Evolutionary conservation across 257 asterid species (phyloP), one percentile per base, ranked within the genome.

Genomic region (Forsythia suspensa): DNA sequence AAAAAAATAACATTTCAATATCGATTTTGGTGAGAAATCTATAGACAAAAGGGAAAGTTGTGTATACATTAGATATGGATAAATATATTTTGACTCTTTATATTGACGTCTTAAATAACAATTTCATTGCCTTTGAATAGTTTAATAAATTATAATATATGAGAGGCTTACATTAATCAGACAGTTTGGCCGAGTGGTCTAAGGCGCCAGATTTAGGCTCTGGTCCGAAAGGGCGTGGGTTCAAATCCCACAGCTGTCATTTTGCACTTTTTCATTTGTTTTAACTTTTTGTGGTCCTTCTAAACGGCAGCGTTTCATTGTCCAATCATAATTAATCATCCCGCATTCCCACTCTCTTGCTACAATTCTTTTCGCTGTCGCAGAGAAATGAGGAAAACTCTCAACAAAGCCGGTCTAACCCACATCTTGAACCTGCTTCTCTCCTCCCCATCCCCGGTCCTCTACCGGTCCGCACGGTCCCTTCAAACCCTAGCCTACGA

Each of bases 171-270:
- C 34, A 29, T 29, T 1, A 20, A 61, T 0, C 0, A 1, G 95
- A 91, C 97, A 89, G 97, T 93, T 95, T 95, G 98, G 98, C 97
- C 98, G 99, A 93, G 98, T 95, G 98, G 97, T 93, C 97, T 95
- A 95, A 95, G 99, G 97, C 97, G 99, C 98, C 97, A 90, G 96
- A 94, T 94, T 94, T 95, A 93, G 96, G 98, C 98, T 93, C 94
- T 91, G 96, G 96, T 89, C 97, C 94, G 97, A 86, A 93, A 95
- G 97, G 98, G 98, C 97, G 97, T 93, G 98, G 96, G 93, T 95
- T 93, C 96, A 93, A 95, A 95, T 93, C 98, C 97, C 97, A 93
- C 96, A 88, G 97, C 96, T 91, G 97, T 93, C 97, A 92, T 5
- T 4, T 21, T 0, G 1, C 1, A 1, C 6, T 61, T 63, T 29